Conservation (phyloP, 31 red algal species). For the Asparagopsis taxiformis region DNA sequence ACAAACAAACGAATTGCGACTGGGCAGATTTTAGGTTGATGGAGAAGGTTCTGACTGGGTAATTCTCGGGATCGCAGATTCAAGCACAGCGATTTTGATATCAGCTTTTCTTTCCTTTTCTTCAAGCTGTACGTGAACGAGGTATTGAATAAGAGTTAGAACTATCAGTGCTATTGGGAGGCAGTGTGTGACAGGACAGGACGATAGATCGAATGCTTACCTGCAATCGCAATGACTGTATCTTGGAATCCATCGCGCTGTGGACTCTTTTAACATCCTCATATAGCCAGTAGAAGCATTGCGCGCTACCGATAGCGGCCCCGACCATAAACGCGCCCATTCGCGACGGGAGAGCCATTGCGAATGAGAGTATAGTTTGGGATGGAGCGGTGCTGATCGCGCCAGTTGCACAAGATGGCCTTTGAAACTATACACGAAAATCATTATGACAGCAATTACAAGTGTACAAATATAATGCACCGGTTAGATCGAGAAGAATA, state of each 20-base stretch:
- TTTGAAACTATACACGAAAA: too few relatives aligned
- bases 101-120: constrained; percentile 43
- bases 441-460: too few relatives aligned
- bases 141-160: not conserved
- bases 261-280: constrained; percentile 45
- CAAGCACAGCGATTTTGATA: constrained; percentile 37
- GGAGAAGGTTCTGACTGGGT: too few relatives aligned
- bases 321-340: constrained; percentile 73
- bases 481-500: too few relatives aligned
- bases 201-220: constrained; percentile 1
- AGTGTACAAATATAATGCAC: too few relatives aligned
- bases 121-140: constrained; percentile 8
- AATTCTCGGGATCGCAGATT: constrained; percentile 39
- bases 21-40: too few relatives aligned
- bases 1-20: too few relatives aligned
- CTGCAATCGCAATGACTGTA: constrained; percentile 29
- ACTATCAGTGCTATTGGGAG: not conserved
- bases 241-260: constrained; percentile 57
- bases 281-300: constrained; percentile 59
- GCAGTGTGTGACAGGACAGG: not conserved
- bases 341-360: constrained; percentile 65
- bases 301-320: constrained; percentile 38
- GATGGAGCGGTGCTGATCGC: too few relatives aligned
- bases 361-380: too few relatives aligned
- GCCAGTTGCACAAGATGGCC: too few relatives aligned